Base-by-base conservation (phyloP, 352 stramenopile genomes). In the Pythium aphanidermatum region DNA sequence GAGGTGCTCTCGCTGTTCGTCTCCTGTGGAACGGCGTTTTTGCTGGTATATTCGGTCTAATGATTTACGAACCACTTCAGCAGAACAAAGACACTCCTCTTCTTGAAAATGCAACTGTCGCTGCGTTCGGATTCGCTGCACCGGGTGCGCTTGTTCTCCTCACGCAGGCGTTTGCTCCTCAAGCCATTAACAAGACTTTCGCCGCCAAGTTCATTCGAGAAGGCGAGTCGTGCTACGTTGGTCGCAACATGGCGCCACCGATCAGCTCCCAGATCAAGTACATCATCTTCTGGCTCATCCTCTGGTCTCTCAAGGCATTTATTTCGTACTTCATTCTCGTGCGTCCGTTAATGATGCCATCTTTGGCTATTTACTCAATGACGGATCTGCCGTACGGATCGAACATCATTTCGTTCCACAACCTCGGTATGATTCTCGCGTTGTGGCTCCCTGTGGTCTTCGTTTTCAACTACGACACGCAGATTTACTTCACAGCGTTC, bases 381-480 rank as follows among this genome's bases (percentile, higher is more conserved):
- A n/a, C n/a, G 58, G 37, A 69, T 20, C 30, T 75, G 50, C 12
- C 49, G 44, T 12, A 42, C 50, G 8, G n/a, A n/a, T n/a, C n/a
- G n/a, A n/a, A n/a, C n/a, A 39, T 74, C 14, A 51, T 67, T 20
- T 58, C 52, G 20, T 72, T 72, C 48, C 63, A 71, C 50, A 75
- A 75, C 59, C 46, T 75, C 4, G 65, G 62, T 28, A 42, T 75
- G n/a, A 72, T 75, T 30, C 17, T 72, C 3, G 51, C 58, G 30
- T 47, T 75, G n/a, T 75, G 65, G 65, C 21, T 63, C n/a, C 65
- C 65, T 1, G 51, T 73, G 5, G 50, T 75, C 8, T 73, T 75
- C 38, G 59, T 75, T 34, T 75, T 72, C 62, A 73, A 68, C 60
- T 75, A 72, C 56, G 65, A 75, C 41, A 70, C 65, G 26, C 65